Conservation (phyloP, 2,329 filamentous ascomycete genomes). For the Ceratocystis harringtonii region DNA sequence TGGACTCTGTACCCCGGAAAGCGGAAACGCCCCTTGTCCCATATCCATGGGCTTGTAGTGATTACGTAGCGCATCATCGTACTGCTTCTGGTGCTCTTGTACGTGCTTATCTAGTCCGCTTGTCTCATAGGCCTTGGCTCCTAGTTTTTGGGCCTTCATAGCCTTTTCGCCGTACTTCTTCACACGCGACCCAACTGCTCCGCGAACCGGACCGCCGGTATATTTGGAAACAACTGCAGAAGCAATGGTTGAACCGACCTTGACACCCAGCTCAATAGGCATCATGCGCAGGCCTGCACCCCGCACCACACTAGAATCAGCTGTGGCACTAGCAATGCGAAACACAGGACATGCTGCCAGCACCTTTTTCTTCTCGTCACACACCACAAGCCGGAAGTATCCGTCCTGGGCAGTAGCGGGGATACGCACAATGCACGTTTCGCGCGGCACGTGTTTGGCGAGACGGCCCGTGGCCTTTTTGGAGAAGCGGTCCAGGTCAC, state of each 20-base stretch:
- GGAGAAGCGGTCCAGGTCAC: conserved; percentile 49
- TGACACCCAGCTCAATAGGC: conserved; percentile 50
- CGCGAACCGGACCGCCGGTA: conserved; percentile 27
- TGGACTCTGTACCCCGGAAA: not conserved
- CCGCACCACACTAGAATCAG: conserved; percentile 43
- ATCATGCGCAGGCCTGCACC: conserved; percentile 50
- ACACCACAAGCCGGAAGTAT: conserved; percentile 54
- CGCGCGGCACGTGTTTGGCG: conserved; percentile 37
- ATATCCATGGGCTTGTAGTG: conserved; percentile 1
- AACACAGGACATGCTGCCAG: conserved; percentile 54
- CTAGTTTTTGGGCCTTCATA: conserved; percentile 21
- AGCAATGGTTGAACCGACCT: conserved; percentile 37
- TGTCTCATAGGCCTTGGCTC: conserved; percentile 24
- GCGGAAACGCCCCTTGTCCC: not conserved
- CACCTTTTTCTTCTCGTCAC: conserved; percentile 36
- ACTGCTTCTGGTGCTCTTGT: conserved; percentile 22
- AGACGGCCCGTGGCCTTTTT: conserved; percentile 38
- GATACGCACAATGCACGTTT: conserved; percentile 50
- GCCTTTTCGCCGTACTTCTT: conserved; percentile 22
- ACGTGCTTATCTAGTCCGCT: conserved; percentile 22
- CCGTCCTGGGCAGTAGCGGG: conserved; percentile 49
- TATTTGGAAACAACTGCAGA: conserved; percentile 12
- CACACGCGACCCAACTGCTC: conserved; percentile 25
- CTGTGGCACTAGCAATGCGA: conserved; percentile 50
- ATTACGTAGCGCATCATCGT: conserved; percentile 16